Evolutionary conservation across 1,284 basidiomycete genomes (phyloP), one percentile per base, ranked within the genome.

Genomic region (Cystobasidium pallidum): DNA sequence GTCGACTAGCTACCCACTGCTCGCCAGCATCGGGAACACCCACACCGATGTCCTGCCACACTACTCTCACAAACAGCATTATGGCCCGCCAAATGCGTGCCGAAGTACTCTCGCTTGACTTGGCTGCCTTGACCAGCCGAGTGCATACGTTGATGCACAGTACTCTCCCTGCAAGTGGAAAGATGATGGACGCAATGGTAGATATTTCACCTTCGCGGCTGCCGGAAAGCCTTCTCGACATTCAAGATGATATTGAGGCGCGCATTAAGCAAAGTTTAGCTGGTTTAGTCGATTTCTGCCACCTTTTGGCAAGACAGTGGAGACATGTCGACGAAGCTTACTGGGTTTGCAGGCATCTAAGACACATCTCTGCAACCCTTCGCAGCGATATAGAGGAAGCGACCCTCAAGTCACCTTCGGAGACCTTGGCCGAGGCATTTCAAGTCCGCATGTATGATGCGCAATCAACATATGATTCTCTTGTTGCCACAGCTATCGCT

Each of bases 191-290:
- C 62, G 57, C 71, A 3, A 54, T 77, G 47, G 76, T 78, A 70
- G 75, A 76, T 36, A 28, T 57, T 1, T 72, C 76, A 2, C 59
- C 72, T 0, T 6, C 36, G 0, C 73, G 74, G 0, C 52, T 78
- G 1, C 77, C 77, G 0, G 75, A 76, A 11, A 11, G 58, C 1
- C 76, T 77, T 39, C 64, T 78, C 28, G 77, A 78, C 58, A 64
- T 55, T 39, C 77, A 78, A 28, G 77, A 78, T 32, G 45, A 65
- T 0, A 45, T 78, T n/a, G 77, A 78, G 55, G 70, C 65, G 2
- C 41, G 36, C 1, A 34, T 65, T 13, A 36, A 47, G 19, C 34
- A 13, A n/a, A 54, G 54, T 36, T 34, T 74, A 11, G 39, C 45
- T 2, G 75, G 75, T 0, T 6, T 75, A 7, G 28, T 24, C 2